These are phyloP conservation scores for Silene vulgaris DNA, from an alignment of 179 eudicot species.

Conservation along the genomic window DNA sequence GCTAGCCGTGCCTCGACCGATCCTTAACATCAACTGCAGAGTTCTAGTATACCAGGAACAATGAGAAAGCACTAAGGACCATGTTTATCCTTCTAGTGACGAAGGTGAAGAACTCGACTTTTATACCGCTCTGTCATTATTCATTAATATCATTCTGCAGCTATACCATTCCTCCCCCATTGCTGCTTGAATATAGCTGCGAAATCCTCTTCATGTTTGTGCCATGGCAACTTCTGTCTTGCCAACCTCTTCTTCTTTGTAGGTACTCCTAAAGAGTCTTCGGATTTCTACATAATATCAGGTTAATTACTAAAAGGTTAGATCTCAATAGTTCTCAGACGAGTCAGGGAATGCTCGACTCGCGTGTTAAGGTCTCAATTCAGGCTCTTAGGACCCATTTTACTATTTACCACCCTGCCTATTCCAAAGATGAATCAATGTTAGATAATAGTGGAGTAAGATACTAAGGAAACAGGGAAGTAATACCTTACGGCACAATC, in stretches of 20 bases:
- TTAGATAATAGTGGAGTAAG: neutral
- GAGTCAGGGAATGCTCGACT: too few species aligned
- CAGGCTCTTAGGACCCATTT: too few species aligned
- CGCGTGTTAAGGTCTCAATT: too few species aligned
- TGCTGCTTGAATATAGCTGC: slow-evolving; percentile 22
- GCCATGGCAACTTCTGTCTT: slow-evolving; percentile 49
- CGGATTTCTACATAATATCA: slow-evolving; percentile 22
- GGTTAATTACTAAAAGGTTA: neutral
- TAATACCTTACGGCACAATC: slow-evolving; percentile 53
- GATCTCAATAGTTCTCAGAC: too few species aligned
- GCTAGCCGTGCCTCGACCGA: too few species aligned
- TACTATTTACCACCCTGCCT: too few species aligned
- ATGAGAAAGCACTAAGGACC: too few species aligned
- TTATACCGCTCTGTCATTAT: neutral
- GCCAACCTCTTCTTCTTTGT: slow-evolving; percentile 37
- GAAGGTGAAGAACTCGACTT: neutral
- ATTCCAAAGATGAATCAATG: too few species aligned
- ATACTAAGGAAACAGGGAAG: neutral
- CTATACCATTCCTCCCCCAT: slow-evolving; percentile 31
- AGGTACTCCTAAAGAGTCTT: slow-evolving; percentile 25
- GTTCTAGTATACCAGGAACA: too few species aligned
- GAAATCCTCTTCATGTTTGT: slow-evolving; percentile 32
- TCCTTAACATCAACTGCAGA: too few species aligned
- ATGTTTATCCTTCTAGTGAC: too few species aligned
- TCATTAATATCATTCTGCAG: slow-evolving; percentile 16